phyloP scores from a whole-genome alignment of 2,329 filamentous ascomycete genomes.

The Arthrocladium fulminans region DNA sequence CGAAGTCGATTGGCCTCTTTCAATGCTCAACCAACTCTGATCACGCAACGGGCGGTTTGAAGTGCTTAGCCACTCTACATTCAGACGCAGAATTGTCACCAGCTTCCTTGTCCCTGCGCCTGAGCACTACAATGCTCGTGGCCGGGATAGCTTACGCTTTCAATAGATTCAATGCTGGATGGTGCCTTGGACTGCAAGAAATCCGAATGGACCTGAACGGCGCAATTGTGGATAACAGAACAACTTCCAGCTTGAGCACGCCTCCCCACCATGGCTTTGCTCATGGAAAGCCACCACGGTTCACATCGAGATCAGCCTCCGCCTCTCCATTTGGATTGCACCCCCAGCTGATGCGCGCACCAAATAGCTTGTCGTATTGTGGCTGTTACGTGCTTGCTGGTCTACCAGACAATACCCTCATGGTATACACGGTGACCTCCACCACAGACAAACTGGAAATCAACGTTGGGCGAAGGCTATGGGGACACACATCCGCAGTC shows the following conservation, averaged over 20 bases:
- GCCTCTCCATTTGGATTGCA: constrained; percentile 26
- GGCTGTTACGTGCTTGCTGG: constrained; percentile 82
- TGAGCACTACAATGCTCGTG: constrained; percentile 50
- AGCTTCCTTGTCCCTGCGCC: constrained; percentile 69
- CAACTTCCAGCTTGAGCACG: constrained; percentile 21
- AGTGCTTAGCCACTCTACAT: constrained; percentile 25
- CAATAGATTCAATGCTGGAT: constrained; percentile 65
- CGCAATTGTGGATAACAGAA: constrained; percentile 13
- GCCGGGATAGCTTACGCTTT: constrained; percentile 82
- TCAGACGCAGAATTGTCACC: constrained; percentile 73
- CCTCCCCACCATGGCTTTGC: constrained; percentile 8
- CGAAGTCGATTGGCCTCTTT: constrained; percentile 69
- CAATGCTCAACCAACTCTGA: constrained; percentile 53
- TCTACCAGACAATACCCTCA: constrained; percentile 78
- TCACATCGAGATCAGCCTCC: constrained; percentile 21
- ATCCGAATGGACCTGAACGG: constrained; percentile 41
- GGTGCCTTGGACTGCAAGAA: constrained; percentile 89
- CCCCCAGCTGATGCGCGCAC: constrained; percentile 35
- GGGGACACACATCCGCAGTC: constrained; percentile 87
- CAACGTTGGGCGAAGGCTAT: constrained; percentile 65
- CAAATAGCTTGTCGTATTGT: constrained; percentile 59
- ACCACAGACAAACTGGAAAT: constrained; percentile 57
- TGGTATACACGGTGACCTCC: constrained; percentile 72
- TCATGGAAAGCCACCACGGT: constrained; percentile 8
- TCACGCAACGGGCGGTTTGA: not conserved